A percentile compares a stretch with the other conserved stretches of the same genome.
phyloP scores from a whole-genome alignment of 805 yeast species.

The Metschnikowia aberdeeniae region DNA sequence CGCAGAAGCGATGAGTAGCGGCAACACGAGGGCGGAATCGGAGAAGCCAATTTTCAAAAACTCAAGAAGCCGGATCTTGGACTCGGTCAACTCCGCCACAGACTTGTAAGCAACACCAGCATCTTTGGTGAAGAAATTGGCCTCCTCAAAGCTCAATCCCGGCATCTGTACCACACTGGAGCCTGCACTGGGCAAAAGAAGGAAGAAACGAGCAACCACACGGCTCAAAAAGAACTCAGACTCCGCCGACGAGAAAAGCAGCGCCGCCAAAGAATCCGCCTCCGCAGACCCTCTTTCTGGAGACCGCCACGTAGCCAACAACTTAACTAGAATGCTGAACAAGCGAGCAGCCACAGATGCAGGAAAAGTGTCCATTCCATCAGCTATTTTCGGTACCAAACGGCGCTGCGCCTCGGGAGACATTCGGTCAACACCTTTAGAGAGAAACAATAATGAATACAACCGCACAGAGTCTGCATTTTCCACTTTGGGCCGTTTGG shows the following conservation, averaged over 20 bases:
- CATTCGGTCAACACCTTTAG: conserved; percentile 64
- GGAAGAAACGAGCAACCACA: conserved; percentile 52
- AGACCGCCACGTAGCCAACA: conserved; percentile 45
- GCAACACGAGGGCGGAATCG: conserved; percentile 37
- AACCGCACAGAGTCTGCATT: conserved; percentile 50
- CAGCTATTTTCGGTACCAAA: conserved; percentile 46
- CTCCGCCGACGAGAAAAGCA: conserved; percentile 30
- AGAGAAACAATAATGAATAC: conserved; percentile 61
- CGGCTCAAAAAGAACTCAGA: conserved; percentile 42
- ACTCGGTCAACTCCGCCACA: conserved; percentile 37
- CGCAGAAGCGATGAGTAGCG: conserved; percentile 58
- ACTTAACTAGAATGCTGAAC: conserved; percentile 56
- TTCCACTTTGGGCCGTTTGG: conserved; percentile 48
- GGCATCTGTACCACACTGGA: conserved; percentile 43
- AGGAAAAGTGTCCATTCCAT: conserved; percentile 41
- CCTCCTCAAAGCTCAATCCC: conserved; percentile 57
- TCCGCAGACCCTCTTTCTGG: conserved; percentile 47
- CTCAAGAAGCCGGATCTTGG: conserved; percentile 28
- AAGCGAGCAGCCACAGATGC: conserved; percentile 48
- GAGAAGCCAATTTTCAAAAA: conserved; percentile 41
- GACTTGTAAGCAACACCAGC: conserved; percentile 61
- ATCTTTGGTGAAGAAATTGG: conserved; percentile 58
- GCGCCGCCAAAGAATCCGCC: conserved; percentile 29
- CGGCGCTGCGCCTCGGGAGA: conserved; percentile 28
- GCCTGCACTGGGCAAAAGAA: conserved; percentile 44